phyloP scores from a whole-genome alignment of 2,329 filamentous ascomycete species.

The Stemphylium lycopersici region DNA sequence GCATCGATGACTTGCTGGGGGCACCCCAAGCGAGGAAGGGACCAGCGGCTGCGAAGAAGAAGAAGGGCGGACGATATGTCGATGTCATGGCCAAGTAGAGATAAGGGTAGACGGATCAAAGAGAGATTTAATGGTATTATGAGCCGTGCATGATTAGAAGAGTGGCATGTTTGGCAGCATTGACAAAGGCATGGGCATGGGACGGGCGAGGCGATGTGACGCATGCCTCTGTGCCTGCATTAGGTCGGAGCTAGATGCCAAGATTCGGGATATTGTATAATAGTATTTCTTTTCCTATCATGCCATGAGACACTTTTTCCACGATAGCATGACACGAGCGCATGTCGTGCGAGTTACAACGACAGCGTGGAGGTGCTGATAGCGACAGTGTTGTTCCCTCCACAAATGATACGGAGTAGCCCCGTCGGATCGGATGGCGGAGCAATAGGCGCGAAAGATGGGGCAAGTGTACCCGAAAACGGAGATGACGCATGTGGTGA shows the following conservation, averaged over 20 bases:
- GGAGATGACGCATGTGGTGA: conserved; percentile 11
- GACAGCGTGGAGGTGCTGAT: background rate
- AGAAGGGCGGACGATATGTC: conserved; percentile 87
- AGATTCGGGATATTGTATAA: background rate
- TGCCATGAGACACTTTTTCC: background rate
- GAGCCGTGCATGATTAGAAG: conserved; percentile 3
- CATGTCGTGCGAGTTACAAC: background rate
- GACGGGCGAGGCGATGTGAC: too few species aligned
- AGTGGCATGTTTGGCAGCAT: background rate
- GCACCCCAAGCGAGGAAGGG: conserved; percentile 73
- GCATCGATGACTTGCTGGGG: conserved; percentile 89
- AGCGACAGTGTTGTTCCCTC: background rate
- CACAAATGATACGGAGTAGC: conserved; percentile 10
- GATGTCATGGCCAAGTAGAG: conserved; percentile 65
- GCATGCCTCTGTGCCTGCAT: background rate
- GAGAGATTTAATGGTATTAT: background rate
- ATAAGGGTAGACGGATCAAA: background rate
- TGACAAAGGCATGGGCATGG: background rate
- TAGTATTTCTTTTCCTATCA: background rate
- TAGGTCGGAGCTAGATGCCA: background rate
- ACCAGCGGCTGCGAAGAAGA: conserved; percentile 59
- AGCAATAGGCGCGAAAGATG: background rate
- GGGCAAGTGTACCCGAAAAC: conserved; percentile 4
- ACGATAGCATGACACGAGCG: background rate
- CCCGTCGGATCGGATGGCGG: conserved; percentile 3